Conservation (phyloP, 306 rosid species). For the Cucumis cinereus region DNA sequence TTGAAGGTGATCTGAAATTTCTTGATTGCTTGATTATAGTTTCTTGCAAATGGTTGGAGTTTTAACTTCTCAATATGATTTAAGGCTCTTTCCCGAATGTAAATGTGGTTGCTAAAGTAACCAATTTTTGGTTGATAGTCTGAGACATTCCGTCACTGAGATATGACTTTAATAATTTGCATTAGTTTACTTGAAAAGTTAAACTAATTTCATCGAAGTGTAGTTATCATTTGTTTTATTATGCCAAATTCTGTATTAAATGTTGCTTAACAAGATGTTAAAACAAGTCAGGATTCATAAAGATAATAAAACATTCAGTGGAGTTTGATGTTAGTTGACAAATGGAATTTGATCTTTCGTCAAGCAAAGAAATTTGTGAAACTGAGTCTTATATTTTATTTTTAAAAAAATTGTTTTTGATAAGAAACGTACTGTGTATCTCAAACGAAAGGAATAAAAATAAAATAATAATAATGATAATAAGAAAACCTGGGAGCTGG, state of each 20-base stretch:
- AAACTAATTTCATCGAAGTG: neutral
- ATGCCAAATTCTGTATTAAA: neutral
- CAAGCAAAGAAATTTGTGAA: neutral
- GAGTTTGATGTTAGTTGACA: neutral
- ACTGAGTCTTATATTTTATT: too few species aligned
- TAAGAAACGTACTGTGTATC: neutral
- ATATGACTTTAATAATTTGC: neutral
- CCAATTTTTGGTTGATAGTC: neutral
- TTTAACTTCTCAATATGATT: neutral
- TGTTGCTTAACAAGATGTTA: neutral
- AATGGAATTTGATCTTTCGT: neutral
- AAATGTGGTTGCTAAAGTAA: neutral
- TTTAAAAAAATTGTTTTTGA: too few species aligned
- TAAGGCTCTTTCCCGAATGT: neutral
- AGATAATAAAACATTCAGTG: neutral
- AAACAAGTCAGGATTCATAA: neutral
- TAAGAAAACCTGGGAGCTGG: neutral
- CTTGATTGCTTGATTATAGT: neutral
- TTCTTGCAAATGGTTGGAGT: neutral
- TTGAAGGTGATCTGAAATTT: neutral
- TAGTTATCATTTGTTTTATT: neutral
- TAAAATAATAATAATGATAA: too few species aligned
- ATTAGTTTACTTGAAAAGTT: neutral
- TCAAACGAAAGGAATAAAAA: neutral
- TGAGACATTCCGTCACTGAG: neutral